These are phyloP conservation scores for Cucurbita moschata DNA, from an alignment of 306 rosid species.

Conservation along the genomic window DNA sequence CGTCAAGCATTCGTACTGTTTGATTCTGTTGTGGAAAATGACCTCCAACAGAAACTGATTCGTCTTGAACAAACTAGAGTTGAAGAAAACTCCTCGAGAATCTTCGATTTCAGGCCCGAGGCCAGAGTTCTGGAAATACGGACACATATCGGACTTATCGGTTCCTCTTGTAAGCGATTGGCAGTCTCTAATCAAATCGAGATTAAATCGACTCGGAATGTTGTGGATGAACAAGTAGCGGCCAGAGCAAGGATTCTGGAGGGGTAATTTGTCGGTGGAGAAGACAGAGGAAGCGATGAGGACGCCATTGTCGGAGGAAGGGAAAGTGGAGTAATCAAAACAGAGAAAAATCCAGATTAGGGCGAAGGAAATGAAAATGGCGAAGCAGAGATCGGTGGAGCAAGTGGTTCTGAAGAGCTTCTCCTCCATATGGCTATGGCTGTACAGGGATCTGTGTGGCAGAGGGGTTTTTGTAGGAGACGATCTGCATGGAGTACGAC, in stretches of 20 bases:
- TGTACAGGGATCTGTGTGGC: no score
- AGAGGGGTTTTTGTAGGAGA: not conserved
- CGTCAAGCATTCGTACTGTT: conserved; percentile 47
- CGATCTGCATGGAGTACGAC: not conserved
- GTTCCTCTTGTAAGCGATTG: conserved; percentile 53
- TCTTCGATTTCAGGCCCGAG: conserved; percentile 36
- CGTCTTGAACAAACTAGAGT: conserved; percentile 50
- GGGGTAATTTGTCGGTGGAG: not conserved
- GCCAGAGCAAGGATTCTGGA: conserved; percentile 36
- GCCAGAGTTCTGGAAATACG: conserved; percentile 44
- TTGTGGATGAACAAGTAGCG: conserved; percentile 47
- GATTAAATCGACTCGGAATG: conserved; percentile 55
- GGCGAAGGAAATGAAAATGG: conserved; percentile 2
- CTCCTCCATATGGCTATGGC: not conserved
- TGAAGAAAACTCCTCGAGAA: conserved; percentile 23
- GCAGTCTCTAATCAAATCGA: conserved; percentile 33
- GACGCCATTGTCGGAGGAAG: not conserved
- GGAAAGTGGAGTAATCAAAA: conserved; percentile 11
- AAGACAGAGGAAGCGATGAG: not conserved
- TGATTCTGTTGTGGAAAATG: conserved; percentile 71
- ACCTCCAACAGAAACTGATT: conserved; percentile 73
- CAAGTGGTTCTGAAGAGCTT: not conserved
- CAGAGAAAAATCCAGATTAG: not conserved
- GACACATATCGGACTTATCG: conserved; percentile 57
- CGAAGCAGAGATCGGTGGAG: conserved; percentile 5